Evolutionary conservation across 306 rosid species (phyloP).

Genomic region (Argentina anserina): DNA sequence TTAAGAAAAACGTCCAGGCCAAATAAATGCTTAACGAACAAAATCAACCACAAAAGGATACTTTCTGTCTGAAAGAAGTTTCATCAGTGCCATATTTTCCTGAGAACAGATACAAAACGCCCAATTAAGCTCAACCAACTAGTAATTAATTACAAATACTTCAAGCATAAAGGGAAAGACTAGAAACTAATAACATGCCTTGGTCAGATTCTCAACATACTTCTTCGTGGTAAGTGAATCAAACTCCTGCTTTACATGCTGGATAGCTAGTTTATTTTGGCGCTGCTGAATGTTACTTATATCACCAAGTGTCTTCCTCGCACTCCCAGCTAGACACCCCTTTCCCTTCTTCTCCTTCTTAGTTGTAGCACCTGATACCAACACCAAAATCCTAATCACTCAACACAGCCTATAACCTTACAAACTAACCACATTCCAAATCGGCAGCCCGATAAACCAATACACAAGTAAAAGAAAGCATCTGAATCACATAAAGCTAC

Average conservation of each 20-base stretch:
- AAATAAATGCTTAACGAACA: slow-evolving; percentile 14
- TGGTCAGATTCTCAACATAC: slow-evolving; percentile 43
- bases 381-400: slow-evolving; percentile 15
- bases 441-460: not conserved
- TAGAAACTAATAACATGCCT: slow-evolving; percentile 29
- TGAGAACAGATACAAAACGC: slow-evolving; percentile 28
- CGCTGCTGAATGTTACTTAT: slow-evolving; percentile 59
- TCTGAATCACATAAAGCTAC: no score
- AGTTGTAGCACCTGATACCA: slow-evolving; percentile 36
- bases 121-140: slow-evolving; percentile 14
- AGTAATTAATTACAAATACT: not conserved
- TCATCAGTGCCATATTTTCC: slow-evolving; percentile 61
- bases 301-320: slow-evolving; percentile 59
- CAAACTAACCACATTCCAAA: slow-evolving; percentile 5
- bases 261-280: slow-evolving; percentile 14
- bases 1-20: slow-evolving; percentile 4
- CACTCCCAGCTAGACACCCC: slow-evolving; percentile 35
- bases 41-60: slow-evolving; percentile 40
- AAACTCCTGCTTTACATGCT: slow-evolving; percentile 30
- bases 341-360: slow-evolving; percentile 34
- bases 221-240: slow-evolving; percentile 30
- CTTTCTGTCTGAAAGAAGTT: slow-evolving; percentile 62
- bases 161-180: not conserved
- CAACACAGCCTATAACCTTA: not conserved
- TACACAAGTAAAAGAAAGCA: not conserved